phyloP scores from a whole-genome alignment of 2,329 filamentous ascomycete species.

The Aspergillus luchuensis region DNA sequence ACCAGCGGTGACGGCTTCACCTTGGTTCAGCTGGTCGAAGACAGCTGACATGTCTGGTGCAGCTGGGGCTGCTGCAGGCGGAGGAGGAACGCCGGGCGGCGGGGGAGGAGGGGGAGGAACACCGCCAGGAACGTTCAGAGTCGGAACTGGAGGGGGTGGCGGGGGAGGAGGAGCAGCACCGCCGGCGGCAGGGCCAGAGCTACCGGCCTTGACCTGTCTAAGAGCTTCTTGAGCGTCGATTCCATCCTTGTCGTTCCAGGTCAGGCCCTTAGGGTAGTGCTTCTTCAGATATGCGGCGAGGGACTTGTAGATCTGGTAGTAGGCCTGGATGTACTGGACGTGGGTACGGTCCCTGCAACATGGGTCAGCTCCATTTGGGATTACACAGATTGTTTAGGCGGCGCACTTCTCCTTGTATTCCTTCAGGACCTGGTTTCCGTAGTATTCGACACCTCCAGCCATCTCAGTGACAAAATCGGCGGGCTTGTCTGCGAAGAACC shows the following conservation, averaged over 20 bases:
- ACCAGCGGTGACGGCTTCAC: conserved; percentile 81
- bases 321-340: conserved; percentile 87
- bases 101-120: conserved; percentile 68
- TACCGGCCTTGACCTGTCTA: conserved; percentile 52
- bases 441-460: conserved; percentile 84
- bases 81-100: conserved; percentile 63
- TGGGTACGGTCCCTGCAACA: conserved; percentile 70
- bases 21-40: conserved; percentile 88
- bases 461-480: conserved; percentile 83
- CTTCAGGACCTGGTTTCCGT: conserved; percentile 90
- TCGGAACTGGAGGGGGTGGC: conserved; percentile 51
- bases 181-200: conserved; percentile 38
- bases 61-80: conserved; percentile 47
- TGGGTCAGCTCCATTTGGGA: conserved; percentile 23
- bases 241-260: conserved; percentile 80
- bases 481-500: conserved; percentile 85
- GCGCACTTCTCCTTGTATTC: conserved; percentile 79
- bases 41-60: conserved; percentile 76
- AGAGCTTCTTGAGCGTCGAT: conserved; percentile 72
- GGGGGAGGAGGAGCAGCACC: conserved; percentile 51
- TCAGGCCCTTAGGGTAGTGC: conserved; percentile 75
- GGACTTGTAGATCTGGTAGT: conserved; percentile 85
- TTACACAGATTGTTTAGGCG: not conserved
- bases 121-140: conserved; percentile 54
- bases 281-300: conserved; percentile 82